Evolutionary conservation across 345 rosid genomes (phyloP).

Genomic region (Punica granatum): DNA sequence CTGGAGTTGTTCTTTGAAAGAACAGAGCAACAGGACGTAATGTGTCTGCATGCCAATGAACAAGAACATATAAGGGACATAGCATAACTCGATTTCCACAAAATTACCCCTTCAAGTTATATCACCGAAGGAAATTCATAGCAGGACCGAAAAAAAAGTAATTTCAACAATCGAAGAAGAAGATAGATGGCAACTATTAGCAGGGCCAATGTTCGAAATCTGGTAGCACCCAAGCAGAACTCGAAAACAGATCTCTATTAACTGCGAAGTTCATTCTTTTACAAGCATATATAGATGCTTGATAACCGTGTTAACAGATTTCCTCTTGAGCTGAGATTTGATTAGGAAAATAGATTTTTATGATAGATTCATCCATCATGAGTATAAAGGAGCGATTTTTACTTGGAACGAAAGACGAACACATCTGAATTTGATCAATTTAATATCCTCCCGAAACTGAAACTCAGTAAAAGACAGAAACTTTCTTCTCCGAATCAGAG

Average conservation of each 20-base stretch:
- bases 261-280: not conserved
- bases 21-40: slow-evolving; percentile 83
- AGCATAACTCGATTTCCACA: not conserved
- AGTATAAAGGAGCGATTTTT: not conserved
- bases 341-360: not conserved
- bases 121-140: not conserved
- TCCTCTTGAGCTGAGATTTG: not conserved
- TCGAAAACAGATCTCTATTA: not conserved
- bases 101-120: not conserved
- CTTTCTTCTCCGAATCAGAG: not conserved
- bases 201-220: not conserved
- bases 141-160: not conserved
- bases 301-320: not conserved
- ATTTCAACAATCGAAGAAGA: not conserved
- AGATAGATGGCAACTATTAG: not conserved
- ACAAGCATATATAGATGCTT: not conserved
- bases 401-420: not conserved
- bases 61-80: not conserved
- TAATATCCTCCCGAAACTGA: not conserved
- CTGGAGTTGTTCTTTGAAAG: slow-evolving; percentile 95
- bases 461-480: not conserved
- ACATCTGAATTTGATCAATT: not conserved
- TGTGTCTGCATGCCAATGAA: slow-evolving; percentile 48
- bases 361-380: not conserved
- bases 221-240: not conserved